Evolutionary conservation across 1,139 yeast genomes (phyloP).

Genomic region (Candida frijolesensis): DNA sequence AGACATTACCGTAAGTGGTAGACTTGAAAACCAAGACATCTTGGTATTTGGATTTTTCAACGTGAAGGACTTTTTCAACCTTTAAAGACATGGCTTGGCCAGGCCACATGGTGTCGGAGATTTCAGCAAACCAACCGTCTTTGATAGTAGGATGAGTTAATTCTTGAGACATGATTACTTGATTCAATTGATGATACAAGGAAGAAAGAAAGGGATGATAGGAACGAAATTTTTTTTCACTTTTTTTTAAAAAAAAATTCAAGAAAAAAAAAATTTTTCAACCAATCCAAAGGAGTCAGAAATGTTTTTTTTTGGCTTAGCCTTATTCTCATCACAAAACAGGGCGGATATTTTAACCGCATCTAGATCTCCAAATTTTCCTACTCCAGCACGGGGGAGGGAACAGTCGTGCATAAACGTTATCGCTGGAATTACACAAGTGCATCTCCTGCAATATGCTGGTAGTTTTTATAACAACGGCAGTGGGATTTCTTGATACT

Average conservation of each 20-base stretch:
- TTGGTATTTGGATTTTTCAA: conserved; percentile 82
- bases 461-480: no score
- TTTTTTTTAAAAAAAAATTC: neutral
- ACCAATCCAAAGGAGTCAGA: conserved; percentile 1
- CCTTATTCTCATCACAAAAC: no score
- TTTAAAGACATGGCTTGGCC: conserved; percentile 91
- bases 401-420: no score
- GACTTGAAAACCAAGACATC: conserved; percentile 88
- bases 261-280: neutral
- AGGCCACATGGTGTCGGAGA: conserved; percentile 89
- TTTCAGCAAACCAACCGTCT: conserved; percentile 93
- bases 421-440: no score
- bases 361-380: no score
- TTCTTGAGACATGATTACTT: conserved; percentile 34
- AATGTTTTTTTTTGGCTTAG: neutral
- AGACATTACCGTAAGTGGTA: conserved; percentile 85
- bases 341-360: no score
- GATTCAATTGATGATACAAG: neutral
- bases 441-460: no score
- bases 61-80: conserved; percentile 80
- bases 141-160: conserved; percentile 68
- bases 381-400: no score
- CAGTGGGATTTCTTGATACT: no score
- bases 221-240: neutral
- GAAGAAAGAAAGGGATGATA: neutral